A percentile compares a stretch with the other conserved stretches of the same genome.
Conservation (phyloP, 208 protist genomes). For the Trypanosoma caninum region DNA sequence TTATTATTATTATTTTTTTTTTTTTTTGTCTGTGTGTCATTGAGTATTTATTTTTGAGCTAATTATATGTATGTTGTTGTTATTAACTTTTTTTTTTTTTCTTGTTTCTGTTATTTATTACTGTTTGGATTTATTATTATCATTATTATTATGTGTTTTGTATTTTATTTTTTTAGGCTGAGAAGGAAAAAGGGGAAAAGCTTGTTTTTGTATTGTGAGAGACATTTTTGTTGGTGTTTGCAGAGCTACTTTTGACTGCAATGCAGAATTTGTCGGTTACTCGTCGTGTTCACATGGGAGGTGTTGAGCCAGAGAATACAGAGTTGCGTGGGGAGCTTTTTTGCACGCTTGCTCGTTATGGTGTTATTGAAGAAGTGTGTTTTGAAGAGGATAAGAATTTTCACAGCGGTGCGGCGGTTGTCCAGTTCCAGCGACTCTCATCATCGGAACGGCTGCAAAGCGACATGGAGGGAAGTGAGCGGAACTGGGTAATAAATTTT, state of each 20-base stretch:
- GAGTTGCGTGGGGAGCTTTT: conserved; percentile 49
- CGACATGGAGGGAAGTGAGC: conserved; percentile 33
- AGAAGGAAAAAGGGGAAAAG: background rate
- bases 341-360: conserved; percentile 58
- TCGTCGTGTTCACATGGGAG: conserved; percentile 49
- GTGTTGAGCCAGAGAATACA: conserved; percentile 45
- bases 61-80: background rate
- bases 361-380: conserved; percentile 48
- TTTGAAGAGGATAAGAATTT: conserved; percentile 53
- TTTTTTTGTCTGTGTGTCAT: conserved; percentile 4
- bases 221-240: background rate
- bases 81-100: background rate
- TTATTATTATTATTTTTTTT: conserved; percentile 14
- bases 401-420: conserved; percentile 37
- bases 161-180: background rate
- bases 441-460: conserved; percentile 47
- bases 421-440: conserved; percentile 79
- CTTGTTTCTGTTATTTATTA: background rate
- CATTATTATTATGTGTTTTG: background rate
- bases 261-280: conserved; percentile 16
- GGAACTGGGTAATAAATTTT: conserved; percentile 43
- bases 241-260: background rate
- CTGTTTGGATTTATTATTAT: background rate
- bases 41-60: background rate
- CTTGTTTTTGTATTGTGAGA: conserved; percentile 11